These are phyloP conservation scores for Hyphopichia pseudoburtonii DNA, from an alignment of 1,139 yeast species.

Conservation along the genomic window DNA sequence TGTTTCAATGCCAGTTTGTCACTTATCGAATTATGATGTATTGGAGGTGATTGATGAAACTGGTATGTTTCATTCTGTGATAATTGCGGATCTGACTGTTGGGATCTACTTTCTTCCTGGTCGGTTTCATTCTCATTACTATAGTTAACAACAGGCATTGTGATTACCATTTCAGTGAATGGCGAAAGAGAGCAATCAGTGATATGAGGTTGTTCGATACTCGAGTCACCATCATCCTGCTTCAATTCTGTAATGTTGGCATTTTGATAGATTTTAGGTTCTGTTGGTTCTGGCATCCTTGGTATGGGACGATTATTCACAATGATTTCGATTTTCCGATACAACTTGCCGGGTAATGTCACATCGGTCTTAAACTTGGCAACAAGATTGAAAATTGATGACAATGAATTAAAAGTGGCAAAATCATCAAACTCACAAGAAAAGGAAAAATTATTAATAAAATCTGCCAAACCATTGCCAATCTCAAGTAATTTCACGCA, in stretches of 20 bases:
- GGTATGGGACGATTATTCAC: constrained; percentile 1
- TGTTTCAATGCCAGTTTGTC: no score
- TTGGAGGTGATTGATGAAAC: no score
- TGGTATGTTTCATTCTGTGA: no score
- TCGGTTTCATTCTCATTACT: no score
- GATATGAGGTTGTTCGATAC: background rate
- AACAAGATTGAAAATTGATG: constrained; percentile 8
- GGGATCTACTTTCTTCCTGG: no score
- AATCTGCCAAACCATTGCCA: constrained; percentile 8
- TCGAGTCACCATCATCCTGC: background rate
- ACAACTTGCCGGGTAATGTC: constrained; percentile 7
- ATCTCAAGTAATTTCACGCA: constrained; percentile 11
- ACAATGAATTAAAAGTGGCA: constrained; percentile 6
- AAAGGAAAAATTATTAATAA: constrained; percentile 6
- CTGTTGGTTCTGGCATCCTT: background rate
- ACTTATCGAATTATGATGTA: no score
- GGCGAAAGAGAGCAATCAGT: background rate
- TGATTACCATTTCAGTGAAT: constrained; percentile 1
- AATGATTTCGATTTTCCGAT: constrained; percentile 8
- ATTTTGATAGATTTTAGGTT: background rate
- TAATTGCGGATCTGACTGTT: no score
- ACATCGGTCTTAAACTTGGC: constrained; percentile 10
- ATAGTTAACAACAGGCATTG: no score
- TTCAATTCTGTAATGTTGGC: background rate
- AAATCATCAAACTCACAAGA: constrained; percentile 8